Evolutionary conservation across 306 rosid genomes (phyloP), one percentile per base, ranked within the genome.

Genomic region (Abrus precatorius): DNA sequence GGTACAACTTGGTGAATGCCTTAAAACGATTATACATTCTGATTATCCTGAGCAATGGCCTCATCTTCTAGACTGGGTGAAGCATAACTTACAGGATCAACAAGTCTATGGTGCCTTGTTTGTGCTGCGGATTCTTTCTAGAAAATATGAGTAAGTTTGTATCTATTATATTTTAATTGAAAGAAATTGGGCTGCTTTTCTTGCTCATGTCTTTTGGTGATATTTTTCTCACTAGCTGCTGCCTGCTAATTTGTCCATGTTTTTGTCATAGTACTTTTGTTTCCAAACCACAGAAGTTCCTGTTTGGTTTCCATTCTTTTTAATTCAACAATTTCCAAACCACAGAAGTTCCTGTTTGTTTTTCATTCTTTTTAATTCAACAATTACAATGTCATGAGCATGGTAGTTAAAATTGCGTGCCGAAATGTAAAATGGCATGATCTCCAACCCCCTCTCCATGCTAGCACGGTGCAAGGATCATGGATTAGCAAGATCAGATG

Each of bases 11-110:
- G 99, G 99, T 60, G 99, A 93, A 84, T 93, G 97, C 92, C 86
- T 96, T 45, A 96, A 96, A 92, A 93, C 99, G 40, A 79, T 93
- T 74, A 78, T 96, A 79, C 93, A 91, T 81, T 87, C 97, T 49
- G 98, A 96, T 86, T 96, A 93, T 72, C 99, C 99, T 1, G 98
- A 96, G 88, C 99, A 93, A 76, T 96, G 99, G 99, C 94, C 95
- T 3, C 87, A 7, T 78, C 99, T 96, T 85, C 85, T 96, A 74
- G 97, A 92, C 7, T 96, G 99, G 99, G 97, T 96, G 91, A 96
- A 92, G 79, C 93, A 80, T 81, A 92, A 91, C 84, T 87, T 96
- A 81, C 97, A 93, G 81, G 99, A 87, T 72, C 95, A 89, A 56
- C 97, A 93, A 86, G 94, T 96, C 69, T 88, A 89, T 67, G 98